Percentiles rank a stretch among this genome's conserved stretches.
These are phyloP conservation scores for Jasminum sambac DNA, from an alignment of 257 asterid genomes.

Conservation along the genomic window DNA sequence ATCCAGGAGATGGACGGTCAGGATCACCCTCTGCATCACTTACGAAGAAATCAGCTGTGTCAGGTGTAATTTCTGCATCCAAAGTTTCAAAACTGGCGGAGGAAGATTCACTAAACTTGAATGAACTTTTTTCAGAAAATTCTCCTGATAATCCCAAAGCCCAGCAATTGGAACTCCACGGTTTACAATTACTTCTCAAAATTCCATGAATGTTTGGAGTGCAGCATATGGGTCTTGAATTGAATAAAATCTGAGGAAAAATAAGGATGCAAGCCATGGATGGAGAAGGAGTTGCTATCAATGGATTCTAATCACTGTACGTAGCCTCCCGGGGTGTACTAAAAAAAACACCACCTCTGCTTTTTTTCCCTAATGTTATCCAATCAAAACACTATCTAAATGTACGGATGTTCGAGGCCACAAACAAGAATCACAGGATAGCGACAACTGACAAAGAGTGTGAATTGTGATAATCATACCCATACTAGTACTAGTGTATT, in stretches of 20 bases:
- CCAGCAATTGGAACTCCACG: slow-evolving; percentile 36
- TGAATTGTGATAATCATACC: no score
- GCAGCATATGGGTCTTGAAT: slow-evolving; percentile 23
- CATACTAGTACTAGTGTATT: no score
- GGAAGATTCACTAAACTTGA: slow-evolving; percentile 30
- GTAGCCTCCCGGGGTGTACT: neutral
- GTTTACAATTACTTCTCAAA: slow-evolving; percentile 19
- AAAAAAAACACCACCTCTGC: slow-evolving; percentile 21
- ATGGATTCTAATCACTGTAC: neutral
- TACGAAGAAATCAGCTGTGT: slow-evolving; percentile 71
- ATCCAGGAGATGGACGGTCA: slow-evolving; percentile 75
- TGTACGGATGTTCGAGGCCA: slow-evolving; percentile 30
- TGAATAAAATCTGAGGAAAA: slow-evolving; percentile 34
- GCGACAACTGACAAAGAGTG: slow-evolving; percentile 18
- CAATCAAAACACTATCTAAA: slow-evolving; percentile 3
- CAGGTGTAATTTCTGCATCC: slow-evolving; percentile 69
- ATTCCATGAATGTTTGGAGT: slow-evolving; percentile 20
- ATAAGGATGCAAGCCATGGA: slow-evolving; percentile 45
- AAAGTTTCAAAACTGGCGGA: slow-evolving; percentile 37
- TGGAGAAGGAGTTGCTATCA: neutral
- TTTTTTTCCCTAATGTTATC: slow-evolving; percentile 21
- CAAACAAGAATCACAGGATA: slow-evolving; percentile 15
- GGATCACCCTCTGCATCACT: slow-evolving; percentile 96
- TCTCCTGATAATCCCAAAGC: slow-evolving; percentile 44
- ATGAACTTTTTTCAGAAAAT: slow-evolving; percentile 24